A percentile compares a stretch with the other conserved stretches of the same genome.
Conservation (phyloP, 73 alveolate genomes). For the Paramecium primaurelia region DNA sequence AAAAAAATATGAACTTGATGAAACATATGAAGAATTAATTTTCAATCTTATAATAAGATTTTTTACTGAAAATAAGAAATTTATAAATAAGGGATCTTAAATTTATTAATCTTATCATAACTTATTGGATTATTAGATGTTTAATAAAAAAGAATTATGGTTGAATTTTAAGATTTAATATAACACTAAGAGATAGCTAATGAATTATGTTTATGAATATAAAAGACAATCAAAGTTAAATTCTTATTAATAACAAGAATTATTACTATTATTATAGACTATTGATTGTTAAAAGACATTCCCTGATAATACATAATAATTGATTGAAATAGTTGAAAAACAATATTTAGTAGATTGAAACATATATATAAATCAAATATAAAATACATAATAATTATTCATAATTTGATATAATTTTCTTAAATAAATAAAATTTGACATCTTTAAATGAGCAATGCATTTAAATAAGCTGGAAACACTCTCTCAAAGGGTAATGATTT, state of each 20-base stretch:
- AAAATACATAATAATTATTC: not conserved
- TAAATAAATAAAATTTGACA: not conserved
- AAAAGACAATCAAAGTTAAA: not conserved
- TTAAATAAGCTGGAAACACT: slow-evolving; percentile 16
- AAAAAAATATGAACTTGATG: not conserved
- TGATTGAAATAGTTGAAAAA: not conserved
- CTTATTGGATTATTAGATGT: not conserved
- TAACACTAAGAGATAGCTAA: not conserved
- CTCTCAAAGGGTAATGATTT: slow-evolving; percentile 3
- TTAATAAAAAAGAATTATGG: not conserved
- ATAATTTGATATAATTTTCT: not conserved
- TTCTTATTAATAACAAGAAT: not conserved
- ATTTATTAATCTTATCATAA: not conserved
- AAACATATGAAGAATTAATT: not conserved
- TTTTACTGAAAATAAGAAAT: not conserved
- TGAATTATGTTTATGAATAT: not conserved
- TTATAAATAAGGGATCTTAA: not conserved
- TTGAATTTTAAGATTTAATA: not conserved
- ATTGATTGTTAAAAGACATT: not conserved
- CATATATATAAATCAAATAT: not conserved
- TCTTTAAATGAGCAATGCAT: not conserved
- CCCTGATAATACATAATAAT: not conserved
- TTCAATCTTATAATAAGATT: not conserved
- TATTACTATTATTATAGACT: not conserved
- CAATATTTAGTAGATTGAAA: not conserved